These are phyloP conservation scores for Calocera cornea DNA, from an alignment of 768 basidiomycete species.

Conservation along the genomic window DNA sequence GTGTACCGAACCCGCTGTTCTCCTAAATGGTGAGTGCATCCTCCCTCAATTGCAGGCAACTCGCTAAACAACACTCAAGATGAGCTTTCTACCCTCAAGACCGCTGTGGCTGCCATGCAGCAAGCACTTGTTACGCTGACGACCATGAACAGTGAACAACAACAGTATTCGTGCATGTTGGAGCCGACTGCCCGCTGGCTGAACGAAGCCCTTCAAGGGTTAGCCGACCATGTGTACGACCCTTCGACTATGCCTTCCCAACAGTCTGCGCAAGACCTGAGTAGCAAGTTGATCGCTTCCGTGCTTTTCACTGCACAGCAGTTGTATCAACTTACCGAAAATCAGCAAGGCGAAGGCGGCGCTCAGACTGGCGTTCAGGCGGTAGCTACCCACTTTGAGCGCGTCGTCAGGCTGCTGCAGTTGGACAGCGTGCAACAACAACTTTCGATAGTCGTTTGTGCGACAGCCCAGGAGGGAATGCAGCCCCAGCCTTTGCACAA, in stretches of 20 bases:
- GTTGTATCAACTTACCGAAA: conserved; percentile 20
- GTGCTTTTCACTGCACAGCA: conserved; percentile 56
- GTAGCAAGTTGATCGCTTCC: conserved; percentile 36
- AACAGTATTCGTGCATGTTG: background rate
- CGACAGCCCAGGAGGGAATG: background rate
- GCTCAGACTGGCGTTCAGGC: background rate
- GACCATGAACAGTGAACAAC: background rate
- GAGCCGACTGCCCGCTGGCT: background rate
- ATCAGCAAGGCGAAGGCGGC: background rate
- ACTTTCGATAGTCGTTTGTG: background rate
- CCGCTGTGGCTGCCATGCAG: background rate
- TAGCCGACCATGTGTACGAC: background rate
- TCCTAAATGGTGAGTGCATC: background rate
- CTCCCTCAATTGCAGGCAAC: background rate
- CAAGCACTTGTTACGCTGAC: background rate
- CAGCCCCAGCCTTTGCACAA: background rate
- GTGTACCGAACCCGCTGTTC: background rate
- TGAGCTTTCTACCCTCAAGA: background rate
- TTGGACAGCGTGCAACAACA: background rate
- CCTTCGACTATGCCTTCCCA: background rate
- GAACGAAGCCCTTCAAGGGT: background rate
- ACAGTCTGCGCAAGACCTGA: conserved; percentile 5
- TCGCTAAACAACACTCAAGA: background rate
- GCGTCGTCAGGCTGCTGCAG: background rate
- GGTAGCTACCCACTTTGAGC: background rate